Evolutionary conservation across 2,329 filamentous ascomycete genomes (phyloP).

Genomic region (Sordariomycetes sp.): DNA sequence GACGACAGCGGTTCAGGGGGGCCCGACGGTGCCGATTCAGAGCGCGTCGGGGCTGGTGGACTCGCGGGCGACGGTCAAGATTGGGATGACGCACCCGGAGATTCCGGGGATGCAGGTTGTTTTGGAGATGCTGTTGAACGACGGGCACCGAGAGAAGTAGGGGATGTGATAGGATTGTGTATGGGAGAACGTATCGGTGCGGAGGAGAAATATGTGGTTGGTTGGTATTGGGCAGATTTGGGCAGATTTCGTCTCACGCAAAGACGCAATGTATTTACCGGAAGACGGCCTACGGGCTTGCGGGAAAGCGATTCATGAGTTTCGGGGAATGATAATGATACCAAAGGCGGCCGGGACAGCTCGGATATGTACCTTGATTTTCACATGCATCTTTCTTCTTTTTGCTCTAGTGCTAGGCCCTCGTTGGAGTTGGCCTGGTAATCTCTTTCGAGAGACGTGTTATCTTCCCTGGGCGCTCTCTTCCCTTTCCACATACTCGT

Average conservation of each 20-base stretch:
- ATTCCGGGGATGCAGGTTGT: slow-evolving; percentile 74
- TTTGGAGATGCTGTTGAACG: slow-evolving; percentile 83
- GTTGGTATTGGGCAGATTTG: too few species aligned
- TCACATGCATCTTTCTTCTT: neutral
- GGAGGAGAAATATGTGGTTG: neutral
- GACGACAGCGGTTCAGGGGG: slow-evolving; percentile 20
- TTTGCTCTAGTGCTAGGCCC: neutral
- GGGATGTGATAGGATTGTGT: neutral
- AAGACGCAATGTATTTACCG: too few species aligned
- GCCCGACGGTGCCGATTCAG: slow-evolving; percentile 5
- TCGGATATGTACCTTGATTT: neutral
- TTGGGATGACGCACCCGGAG: slow-evolving; percentile 91
- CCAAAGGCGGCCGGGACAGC: neutral
- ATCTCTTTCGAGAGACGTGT: too few species aligned
- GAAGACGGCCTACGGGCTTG: too few species aligned
- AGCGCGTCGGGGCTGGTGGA: slow-evolving; percentile 5
- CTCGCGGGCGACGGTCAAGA: slow-evolving; percentile 67
- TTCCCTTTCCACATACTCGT: too few species aligned
- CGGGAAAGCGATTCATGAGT: neutral
- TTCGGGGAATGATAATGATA: neutral
- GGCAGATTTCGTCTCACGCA: neutral
- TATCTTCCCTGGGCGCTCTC: too few species aligned
- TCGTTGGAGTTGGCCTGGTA: neutral
- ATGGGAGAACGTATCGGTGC: neutral
- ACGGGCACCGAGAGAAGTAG: slow-evolving; percentile 52